Base-by-base conservation (phyloP, 2,329 filamentous ascomycete species). In the Pseudogymnoascus sp. region DNA sequence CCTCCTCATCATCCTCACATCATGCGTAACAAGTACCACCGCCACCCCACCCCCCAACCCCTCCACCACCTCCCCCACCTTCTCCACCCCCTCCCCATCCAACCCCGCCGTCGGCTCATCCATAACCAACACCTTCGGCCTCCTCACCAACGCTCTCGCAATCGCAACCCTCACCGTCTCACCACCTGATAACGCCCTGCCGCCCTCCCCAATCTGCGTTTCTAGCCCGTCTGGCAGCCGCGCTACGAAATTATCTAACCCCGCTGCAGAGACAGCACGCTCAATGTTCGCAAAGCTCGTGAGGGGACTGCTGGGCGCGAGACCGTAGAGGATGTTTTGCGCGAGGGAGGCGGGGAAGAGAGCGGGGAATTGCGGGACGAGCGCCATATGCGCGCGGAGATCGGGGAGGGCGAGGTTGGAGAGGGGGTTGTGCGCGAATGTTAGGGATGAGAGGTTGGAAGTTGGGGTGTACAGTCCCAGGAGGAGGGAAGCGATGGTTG, bases 31-130 rank as follows among this genome's bases (percentile, higher is more conserved):
- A 0, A 93, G 96, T 73, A 97, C 89, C 65, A 95, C 96, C 0
- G 93, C 97, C 12, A 54, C 47, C 21, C 21, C 47, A 14, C 8
- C 47, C 6, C 31, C 63, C 21, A 62, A 57, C 29, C 90, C 87
- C 77, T 96, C 76, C 81, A 67, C 86, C 87, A 70, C 96, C 83
- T 73, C 96, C 88, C 34, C 77, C 0, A 93, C 96, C 69, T 89
- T 90, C 75, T 97, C 93, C 71, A 97, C 93, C 3, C 93, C 97
- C 7, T 88, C 88, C 75, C 96, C 96, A 77, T 97, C 93, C 71
- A 97, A 96, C 0, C 90, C 95, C 0, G 93, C 93, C 1, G 93
- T 97, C 1, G 93, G 93, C 78, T 97, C 93, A 76, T 97, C 93
- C 93, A 97, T 96, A 70, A 97, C 87, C 29, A 97, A 80, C 2